Evolutionary conservation across 371 early-diverging fungal species (phyloP).

Genomic region (Mortierella sp.): DNA sequence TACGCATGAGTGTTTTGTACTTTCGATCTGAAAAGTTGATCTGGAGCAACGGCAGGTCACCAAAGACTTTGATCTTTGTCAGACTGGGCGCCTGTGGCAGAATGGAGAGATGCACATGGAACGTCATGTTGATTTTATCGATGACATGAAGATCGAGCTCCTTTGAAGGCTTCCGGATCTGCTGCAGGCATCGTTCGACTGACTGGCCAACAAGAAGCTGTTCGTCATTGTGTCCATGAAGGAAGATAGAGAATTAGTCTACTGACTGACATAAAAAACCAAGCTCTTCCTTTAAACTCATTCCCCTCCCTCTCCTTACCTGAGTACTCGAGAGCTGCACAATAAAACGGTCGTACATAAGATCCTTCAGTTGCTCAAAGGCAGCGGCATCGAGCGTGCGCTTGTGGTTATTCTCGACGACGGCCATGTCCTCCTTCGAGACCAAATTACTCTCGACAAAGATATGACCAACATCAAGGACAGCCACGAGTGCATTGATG

Average conservation of each 20-base stretch:
- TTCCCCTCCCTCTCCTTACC: slow-evolving; percentile 53
- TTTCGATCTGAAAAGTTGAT: slow-evolving; percentile 95
- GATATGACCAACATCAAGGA: slow-evolving; percentile 95
- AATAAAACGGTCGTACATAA: slow-evolving; percentile 94
- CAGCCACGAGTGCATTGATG: slow-evolving; percentile 74
- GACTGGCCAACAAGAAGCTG: slow-evolving; percentile 84
- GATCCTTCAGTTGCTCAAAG: slow-evolving; percentile 73
- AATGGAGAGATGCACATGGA: slow-evolving; percentile 88
- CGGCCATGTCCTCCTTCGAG: slow-evolving; percentile 72
- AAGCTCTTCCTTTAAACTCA: neutral
- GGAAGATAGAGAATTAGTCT: neutral
- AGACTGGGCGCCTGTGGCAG: slow-evolving; percentile 81
- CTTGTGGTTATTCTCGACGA: slow-evolving; percentile 76
- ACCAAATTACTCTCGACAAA: slow-evolving; percentile 87
- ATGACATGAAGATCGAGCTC: slow-evolving; percentile 80
- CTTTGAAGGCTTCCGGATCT: slow-evolving; percentile 64
- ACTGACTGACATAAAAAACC: neutral
- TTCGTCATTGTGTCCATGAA: no score
- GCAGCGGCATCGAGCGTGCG: slow-evolving; percentile 72
- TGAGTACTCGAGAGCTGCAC: slow-evolving; percentile 87
- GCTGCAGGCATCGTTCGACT: slow-evolving; percentile 77
- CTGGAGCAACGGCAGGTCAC: slow-evolving; percentile 87
- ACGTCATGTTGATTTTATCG: slow-evolving; percentile 87
- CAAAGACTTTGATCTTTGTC: slow-evolving; percentile 82
- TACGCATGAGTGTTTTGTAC: slow-evolving; percentile 90